Percentiles rank a stretch among this genome's conserved stretches.
phyloP scores from a whole-genome alignment of 1,284 basidiomycete species.

The Pholiota adiposa region DNA sequence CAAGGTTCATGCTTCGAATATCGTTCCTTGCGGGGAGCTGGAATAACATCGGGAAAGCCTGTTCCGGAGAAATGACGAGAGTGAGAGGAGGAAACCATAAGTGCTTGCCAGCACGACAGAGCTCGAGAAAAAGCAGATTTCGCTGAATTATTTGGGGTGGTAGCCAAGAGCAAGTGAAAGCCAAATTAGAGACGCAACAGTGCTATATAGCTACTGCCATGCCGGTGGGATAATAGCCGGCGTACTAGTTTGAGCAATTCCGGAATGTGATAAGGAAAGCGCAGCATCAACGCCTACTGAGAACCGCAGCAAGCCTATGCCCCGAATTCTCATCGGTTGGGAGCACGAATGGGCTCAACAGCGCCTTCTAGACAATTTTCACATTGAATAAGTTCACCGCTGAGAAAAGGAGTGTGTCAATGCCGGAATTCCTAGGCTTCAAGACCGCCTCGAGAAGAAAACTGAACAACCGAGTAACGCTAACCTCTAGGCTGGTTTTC shows the following conservation, averaged over 20 bases:
- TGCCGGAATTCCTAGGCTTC: not conserved
- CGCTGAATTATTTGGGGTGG: not conserved
- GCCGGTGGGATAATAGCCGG: slow-evolving; percentile 18
- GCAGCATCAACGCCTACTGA: slow-evolving; percentile 21
- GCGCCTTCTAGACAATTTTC: not conserved
- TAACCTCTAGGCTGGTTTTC: not conserved
- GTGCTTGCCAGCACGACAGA: not conserved
- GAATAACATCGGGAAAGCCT: slow-evolving; percentile 7
- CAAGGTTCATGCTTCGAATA: not conserved
- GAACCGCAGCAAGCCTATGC: slow-evolving; percentile 19
- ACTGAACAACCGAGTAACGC: not conserved
- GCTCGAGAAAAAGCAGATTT: not conserved
- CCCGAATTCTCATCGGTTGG: slow-evolving; percentile 14
- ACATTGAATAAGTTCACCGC: not conserved
- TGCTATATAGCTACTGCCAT: slow-evolving; percentile 15
- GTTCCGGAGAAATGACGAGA: not conserved
- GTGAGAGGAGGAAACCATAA: not conserved
- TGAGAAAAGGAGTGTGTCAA: not conserved
- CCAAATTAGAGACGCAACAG: not conserved
- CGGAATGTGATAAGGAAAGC: slow-evolving; percentile 21
- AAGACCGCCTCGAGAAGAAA: not conserved
- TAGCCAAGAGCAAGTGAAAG: not conserved
- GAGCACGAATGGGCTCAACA: not conserved
- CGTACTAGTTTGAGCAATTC: slow-evolving; percentile 12
- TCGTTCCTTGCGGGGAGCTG: not conserved